Conservation (phyloP, 208 protist genomes). For the Wallacemonas collosoma region DNA sequence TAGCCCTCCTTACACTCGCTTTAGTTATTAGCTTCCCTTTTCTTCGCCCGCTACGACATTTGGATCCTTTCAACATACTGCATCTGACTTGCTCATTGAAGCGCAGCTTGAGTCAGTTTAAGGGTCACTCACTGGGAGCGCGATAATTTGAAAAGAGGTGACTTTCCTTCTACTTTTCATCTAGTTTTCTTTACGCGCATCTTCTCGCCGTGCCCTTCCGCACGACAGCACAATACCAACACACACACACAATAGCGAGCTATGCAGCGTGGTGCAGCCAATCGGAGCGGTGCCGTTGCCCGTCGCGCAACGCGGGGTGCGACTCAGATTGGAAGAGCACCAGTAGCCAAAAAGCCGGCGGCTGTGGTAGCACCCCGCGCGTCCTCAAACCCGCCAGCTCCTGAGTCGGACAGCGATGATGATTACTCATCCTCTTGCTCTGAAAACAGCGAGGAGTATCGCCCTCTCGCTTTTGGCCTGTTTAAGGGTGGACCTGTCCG, state of each 20-base stretch:
- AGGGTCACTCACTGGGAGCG: too few species aligned
- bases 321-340: not conserved
- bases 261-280: not conserved
- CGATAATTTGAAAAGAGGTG: too few species aligned
- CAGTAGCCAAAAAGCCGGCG: not conserved
- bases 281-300: not conserved
- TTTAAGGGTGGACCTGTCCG: constrained; percentile 38
- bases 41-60: too few species aligned
- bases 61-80: too few species aligned
- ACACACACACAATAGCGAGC: not conserved
- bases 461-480: constrained; percentile 53
- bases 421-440: constrained; percentile 27
- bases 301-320: constrained; percentile 3
- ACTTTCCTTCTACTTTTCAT: too few species aligned
- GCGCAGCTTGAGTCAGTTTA: too few species aligned
- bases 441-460: constrained; percentile 65
- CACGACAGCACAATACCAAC: not conserved
- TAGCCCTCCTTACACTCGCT: too few species aligned
- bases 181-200: not conserved
- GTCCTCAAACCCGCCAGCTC: not conserved
- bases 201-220: not conserved
- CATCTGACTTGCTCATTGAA: too few species aligned
- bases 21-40: too few species aligned
- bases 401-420: constrained; percentile 19
- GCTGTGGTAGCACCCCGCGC: not conserved